Evolutionary conservation across 371 early-diverging fungal species (phyloP), one percentile per base, ranked within the genome.

Genomic region (Zychaea mexicana): DNA sequence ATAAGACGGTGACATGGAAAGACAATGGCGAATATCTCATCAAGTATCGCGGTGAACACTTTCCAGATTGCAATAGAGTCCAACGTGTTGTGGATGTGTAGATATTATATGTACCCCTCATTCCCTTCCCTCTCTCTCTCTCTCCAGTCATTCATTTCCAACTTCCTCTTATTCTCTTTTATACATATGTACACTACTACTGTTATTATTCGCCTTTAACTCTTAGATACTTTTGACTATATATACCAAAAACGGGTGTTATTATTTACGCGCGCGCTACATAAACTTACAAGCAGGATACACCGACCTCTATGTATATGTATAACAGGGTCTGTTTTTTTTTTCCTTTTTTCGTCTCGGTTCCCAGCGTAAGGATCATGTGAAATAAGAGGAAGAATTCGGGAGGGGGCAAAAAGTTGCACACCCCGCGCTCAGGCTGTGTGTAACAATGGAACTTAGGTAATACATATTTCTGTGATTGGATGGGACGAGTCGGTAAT

Each of bases 1-100:
- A 85, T 69, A 85, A 85, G 61, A 85, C 85, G 2, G 82, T 85
- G 28, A 85, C 83, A 3, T 77, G 83, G 65, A 75, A 75, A 58
- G 83, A 77, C 22, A 76, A 72, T 64, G 83, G 81, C 13, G 82
- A 80, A 19, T 85, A 76, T 63, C 49, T 80, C 52, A 85, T 83
- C 56, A 85, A 85, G 52, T 81, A 82, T 66, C 70, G 85, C 12
- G 85, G 85, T 36, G 79, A 82, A 42, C 85, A 85, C 66, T 64
- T 85, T 24, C 70, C 73, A 19, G 83, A 80, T 30, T 85, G 85
- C 46, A 65, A 68, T 47, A 72, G 69, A 52, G 68, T 69, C 19
- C 71, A 75, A 60, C 68, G 69, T 27, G 63, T 71, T 24, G 67
- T 66, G 17, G 67, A 71, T 22, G 36, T 66, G 52, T 69, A 64